These are phyloP conservation scores for Neurospora sp. DNA, from an alignment of 495 filamentous ascomycete species.

Conservation along the genomic window DNA sequence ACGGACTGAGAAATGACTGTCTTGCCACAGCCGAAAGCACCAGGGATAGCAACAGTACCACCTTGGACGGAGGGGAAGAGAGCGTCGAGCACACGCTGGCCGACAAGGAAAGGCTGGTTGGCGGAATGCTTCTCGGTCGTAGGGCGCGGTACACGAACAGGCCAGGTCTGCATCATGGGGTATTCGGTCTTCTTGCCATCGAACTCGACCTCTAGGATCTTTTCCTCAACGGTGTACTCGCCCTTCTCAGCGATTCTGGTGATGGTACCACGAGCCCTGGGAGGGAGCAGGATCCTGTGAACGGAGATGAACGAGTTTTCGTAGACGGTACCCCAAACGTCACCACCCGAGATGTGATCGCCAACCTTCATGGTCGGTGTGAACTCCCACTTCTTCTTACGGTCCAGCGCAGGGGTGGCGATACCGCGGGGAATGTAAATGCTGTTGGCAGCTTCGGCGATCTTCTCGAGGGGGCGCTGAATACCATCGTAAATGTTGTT, in stretches of 20 bases:
- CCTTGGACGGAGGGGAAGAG: slow-evolving; percentile 97
- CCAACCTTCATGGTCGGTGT: slow-evolving; percentile 84
- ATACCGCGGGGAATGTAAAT: slow-evolving; percentile 98
- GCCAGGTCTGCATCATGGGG: slow-evolving; percentile 98
- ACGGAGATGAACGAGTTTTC: slow-evolving; percentile 94
- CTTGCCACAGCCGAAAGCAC: slow-evolving; percentile 98
- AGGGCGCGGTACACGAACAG: slow-evolving; percentile 92
- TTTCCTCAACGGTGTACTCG: slow-evolving; percentile 87
- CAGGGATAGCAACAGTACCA: slow-evolving; percentile 95
- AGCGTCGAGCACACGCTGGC: slow-evolving; percentile 91
- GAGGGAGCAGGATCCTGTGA: slow-evolving; percentile 92
- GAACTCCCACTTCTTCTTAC: slow-evolving; percentile 90
- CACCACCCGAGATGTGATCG: slow-evolving; percentile 92
- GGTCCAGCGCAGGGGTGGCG: slow-evolving; percentile 75
- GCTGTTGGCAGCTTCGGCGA: slow-evolving; percentile 62
- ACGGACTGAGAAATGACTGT: slow-evolving; percentile 97
- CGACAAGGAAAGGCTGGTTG: slow-evolving; percentile 84
- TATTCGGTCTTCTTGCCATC: slow-evolving; percentile 88
- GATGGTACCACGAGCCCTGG: slow-evolving; percentile 82
- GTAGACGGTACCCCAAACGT: slow-evolving; percentile 85
- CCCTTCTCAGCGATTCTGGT: slow-evolving; percentile 81
- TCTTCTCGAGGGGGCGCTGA: slow-evolving; percentile 83
- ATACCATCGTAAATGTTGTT: slow-evolving; percentile 99
- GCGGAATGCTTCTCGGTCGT: slow-evolving; percentile 82
- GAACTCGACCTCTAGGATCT: slow-evolving; percentile 93